Conservation (phyloP, 352 stramenopile species). For the Phytophthora meadii region DNA sequence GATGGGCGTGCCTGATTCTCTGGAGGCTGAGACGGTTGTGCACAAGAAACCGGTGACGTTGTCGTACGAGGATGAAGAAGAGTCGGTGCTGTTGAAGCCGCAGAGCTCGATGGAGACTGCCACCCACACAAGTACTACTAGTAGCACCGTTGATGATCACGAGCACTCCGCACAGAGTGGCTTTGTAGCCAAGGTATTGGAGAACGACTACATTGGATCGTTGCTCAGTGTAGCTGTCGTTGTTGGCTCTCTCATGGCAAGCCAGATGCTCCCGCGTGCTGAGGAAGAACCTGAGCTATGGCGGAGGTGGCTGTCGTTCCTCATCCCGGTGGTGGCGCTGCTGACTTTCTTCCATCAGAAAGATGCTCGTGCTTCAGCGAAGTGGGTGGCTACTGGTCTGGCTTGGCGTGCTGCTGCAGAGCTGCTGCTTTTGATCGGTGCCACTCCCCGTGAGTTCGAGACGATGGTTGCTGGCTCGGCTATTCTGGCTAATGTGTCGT, state of each 20-base stretch:
- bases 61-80: slow-evolving; percentile 60
- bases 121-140: slow-evolving; percentile 12
- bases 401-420: slow-evolving; percentile 78
- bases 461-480: slow-evolving; percentile 47
- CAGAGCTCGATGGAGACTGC: slow-evolving; percentile 11
- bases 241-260: slow-evolving; percentile 68
- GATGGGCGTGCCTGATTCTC: slow-evolving; percentile 17
- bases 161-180: slow-evolving; percentile 14
- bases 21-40: slow-evolving; percentile 19
- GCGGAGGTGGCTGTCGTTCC: slow-evolving; percentile 70
- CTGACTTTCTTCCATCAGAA: slow-evolving; percentile 82
- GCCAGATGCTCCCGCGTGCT: slow-evolving; percentile 54
- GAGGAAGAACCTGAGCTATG: slow-evolving; percentile 44
- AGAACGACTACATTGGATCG: slow-evolving; percentile 69
- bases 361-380: slow-evolving; percentile 70
- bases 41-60: slow-evolving; percentile 51
- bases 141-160: slow-evolving; percentile 18
- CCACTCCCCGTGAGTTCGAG: slow-evolving; percentile 50
- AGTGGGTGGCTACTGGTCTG: slow-evolving; percentile 86
- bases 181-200: slow-evolving; percentile 57
- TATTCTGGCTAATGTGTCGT: slow-evolving; percentile 60
- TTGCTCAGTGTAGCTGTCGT: slow-evolving; percentile 76
- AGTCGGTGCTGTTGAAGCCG: slow-evolving; percentile 36
- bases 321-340: slow-evolving; percentile 69
- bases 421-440: slow-evolving; percentile 67